Conservation (phyloP, 106 monocot species). For the Apostasia shenzhenica region DNA sequence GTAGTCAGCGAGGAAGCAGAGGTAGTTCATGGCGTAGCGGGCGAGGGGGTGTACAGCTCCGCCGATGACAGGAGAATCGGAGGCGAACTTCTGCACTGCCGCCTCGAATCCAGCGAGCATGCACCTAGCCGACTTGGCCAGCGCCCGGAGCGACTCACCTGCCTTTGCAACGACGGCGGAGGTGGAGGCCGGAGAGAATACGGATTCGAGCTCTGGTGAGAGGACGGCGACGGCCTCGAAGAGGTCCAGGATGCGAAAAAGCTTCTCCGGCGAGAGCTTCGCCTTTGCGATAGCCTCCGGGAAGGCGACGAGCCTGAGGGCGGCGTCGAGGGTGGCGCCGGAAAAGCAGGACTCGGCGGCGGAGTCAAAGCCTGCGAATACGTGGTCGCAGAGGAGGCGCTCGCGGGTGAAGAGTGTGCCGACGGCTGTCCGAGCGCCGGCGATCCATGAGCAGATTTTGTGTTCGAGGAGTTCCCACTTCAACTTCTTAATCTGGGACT, state of each 20-base stretch:
- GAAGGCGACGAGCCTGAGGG: conserved; percentile 27
- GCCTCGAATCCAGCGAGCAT: conserved; percentile 29
- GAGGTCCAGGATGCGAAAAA: conserved; percentile 36
- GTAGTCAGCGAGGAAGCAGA: conserved; percentile 40
- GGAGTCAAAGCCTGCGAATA: conserved; percentile 30
- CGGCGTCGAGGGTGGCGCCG: conserved; percentile 21
- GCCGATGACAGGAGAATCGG: conserved; percentile 13
- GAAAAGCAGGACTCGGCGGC: conserved; percentile 43
- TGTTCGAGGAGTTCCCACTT: conserved; percentile 29
- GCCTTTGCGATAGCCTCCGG: conserved; percentile 31
- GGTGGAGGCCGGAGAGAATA: conserved; percentile 38
- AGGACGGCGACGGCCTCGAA: conserved; percentile 20
- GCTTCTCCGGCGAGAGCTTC: conserved; percentile 31
- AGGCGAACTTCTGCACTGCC: conserved; percentile 27
- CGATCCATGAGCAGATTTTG: conserved; percentile 41
- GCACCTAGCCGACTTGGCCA: conserved; percentile 24
- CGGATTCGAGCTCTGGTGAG: conserved; percentile 25
- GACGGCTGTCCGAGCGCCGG: conserved; percentile 17
- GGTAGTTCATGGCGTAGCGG: conserved; percentile 38
- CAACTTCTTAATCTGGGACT: conserved; percentile 31
- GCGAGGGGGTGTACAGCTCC: conserved; percentile 42
- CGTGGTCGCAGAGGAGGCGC: conserved; percentile 34
- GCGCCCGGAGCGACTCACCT: conserved; percentile 12
- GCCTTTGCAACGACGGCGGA: conserved; percentile 24
- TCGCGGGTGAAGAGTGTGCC: conserved; percentile 40